A percentile compares a stretch with the other conserved stretches of the same genome.
phyloP scores from a whole-genome alignment of 352 stramenopile species.

The Pythium volutum region DNA sequence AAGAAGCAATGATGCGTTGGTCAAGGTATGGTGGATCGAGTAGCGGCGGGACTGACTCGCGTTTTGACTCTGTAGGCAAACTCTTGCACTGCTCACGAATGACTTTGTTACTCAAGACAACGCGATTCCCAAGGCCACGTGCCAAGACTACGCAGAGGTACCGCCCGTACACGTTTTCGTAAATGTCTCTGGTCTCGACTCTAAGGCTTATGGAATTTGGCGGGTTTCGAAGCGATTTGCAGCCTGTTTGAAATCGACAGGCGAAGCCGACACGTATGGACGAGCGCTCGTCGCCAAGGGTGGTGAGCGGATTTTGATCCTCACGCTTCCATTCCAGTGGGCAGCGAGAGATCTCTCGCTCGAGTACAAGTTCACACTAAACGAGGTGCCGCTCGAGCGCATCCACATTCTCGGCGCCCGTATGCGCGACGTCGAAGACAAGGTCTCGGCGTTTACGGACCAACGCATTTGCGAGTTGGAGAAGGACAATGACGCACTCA shows the following conservation, averaged over 20 bases:
- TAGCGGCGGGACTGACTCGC: no score
- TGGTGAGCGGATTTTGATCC: neutral
- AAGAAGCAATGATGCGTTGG: conserved; percentile 17
- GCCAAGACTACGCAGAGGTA: conserved; percentile 14
- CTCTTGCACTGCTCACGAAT: neutral
- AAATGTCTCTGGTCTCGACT: no score
- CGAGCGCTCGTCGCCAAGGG: neutral
- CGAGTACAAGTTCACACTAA: conserved; percentile 13
- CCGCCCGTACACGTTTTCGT: no score
- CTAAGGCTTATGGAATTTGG: no score
- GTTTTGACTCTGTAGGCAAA: neutral
- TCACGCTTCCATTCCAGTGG: conserved; percentile 7
- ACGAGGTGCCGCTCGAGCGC: conserved; percentile 7
- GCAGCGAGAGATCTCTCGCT: neutral
- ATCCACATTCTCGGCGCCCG: conserved; percentile 9
- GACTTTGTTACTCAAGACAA: conserved; percentile 17
- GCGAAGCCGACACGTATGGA: neutral
- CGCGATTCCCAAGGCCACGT: conserved; percentile 11
- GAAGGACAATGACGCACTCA: neutral
- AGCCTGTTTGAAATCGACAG: neutral
- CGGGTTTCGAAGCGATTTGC: neutral
- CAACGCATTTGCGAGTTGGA: neutral
- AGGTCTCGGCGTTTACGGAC: neutral
- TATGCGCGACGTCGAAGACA: conserved; percentile 13
- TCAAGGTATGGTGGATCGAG: neutral